Evolutionary conservation across 2,329 filamentous ascomycete species (phyloP), one percentile per base, ranked within the genome.

Genomic region (Aspergillus pseudoterreus): DNA sequence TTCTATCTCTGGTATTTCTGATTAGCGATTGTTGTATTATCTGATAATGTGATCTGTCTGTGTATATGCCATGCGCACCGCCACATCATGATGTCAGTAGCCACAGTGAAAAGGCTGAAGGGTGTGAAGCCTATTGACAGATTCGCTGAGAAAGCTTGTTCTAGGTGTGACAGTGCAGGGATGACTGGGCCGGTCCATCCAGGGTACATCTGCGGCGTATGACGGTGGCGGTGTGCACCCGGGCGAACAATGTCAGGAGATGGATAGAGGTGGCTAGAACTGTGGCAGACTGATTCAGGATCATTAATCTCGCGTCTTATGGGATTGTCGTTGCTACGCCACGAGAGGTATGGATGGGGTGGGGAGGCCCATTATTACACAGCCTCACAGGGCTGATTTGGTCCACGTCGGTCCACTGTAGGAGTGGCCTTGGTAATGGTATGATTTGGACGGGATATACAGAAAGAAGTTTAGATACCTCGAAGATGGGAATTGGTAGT

Each of bases 371-470:
- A 12, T 45, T 14, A 9, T 11, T 51, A 47, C 51, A 53, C 51
- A 47, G 51, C 51, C 51, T 21, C 51, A 32, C 27, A 36, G 47
- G 48, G 43, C 51, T 47, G 47, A 50, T 35, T 43, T 42, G 15
- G 15, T 38, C 35, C 35, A n/a, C 14, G 4, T 38, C 11, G 35
- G 12, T 38, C 35, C 35, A n/a, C 27, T 9, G 27, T 30, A 30
- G 27, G 27, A 11, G 10, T 9, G 27, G 8, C 4, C 5, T 30
- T 30, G 27, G 27, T 10, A 11, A 30, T 30, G 27, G 11, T 17
- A n/a, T 38, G 14, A 38, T 38, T 11, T n/a, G 35, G 4, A 38
- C 2, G 35, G 12, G 6, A 38, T 17, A 38, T 8, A n/a, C 35
- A 14, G 35, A n/a, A 12, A 35, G 35, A n/a, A n/a, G 5, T 11